phyloP scores from a whole-genome alignment of 1,139 yeast species.

The Martiniozyma asiatica region DNA sequence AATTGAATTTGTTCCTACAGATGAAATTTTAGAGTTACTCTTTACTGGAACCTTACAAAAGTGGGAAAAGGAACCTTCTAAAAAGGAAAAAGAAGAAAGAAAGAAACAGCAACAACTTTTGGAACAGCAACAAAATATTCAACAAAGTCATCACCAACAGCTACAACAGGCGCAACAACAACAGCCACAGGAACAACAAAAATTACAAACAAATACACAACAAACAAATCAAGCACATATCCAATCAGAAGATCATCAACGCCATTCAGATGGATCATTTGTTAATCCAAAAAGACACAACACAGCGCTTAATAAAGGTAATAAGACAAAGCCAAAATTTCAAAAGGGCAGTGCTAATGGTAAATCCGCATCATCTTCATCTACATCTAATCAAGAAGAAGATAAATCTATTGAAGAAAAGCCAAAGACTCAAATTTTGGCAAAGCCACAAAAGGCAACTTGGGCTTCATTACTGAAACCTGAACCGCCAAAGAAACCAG shows the following conservation, averaged over 20 bases:
- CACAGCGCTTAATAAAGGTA: too few relatives aligned
- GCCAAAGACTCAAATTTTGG: too few relatives aligned
- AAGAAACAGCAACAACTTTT: conserved; percentile 19
- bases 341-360: too few relatives aligned
- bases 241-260: conserved; percentile 4
- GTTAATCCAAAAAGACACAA: conserved; percentile 3
- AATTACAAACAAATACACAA: background rate
- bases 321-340: too few relatives aligned
- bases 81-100: conserved; percentile 34
- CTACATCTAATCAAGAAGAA: background rate
- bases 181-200: background rate
- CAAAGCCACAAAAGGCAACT: conserved; percentile 9
- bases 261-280: conserved; percentile 1
- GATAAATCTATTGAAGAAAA: background rate
- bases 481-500: conserved; percentile 3
- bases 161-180: conserved; percentile 4
- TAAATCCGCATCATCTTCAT: conserved; percentile 1
- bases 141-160: too few relatives aligned
- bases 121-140: conserved; percentile 7
- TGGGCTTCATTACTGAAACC: conserved; percentile 5
- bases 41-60: conserved; percentile 63
- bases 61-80: conserved; percentile 47
- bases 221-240: conserved; percentile 2
- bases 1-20: conserved; percentile 53
- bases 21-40: conserved; percentile 74